Evolutionary conservation across 2,329 filamentous ascomycete genomes (phyloP), one percentile per base, ranked within the genome.

Genomic region (Colletotrichum sp.): DNA sequence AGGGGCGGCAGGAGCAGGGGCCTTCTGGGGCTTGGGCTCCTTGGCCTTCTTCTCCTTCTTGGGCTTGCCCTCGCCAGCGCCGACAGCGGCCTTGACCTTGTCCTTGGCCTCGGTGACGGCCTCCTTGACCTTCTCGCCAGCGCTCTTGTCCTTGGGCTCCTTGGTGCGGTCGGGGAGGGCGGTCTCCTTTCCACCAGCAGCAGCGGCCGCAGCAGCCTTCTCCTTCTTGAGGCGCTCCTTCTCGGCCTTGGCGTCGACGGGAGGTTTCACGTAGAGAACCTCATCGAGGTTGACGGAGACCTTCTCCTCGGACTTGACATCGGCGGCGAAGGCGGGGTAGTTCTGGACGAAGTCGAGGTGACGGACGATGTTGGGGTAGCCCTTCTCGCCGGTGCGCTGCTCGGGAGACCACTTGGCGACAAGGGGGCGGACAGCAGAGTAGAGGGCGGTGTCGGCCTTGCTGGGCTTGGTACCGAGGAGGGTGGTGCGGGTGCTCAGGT

Each of bases 141-240:
- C 89, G 28, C 88, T 89, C 81, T 90, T 88, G 66, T 89, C 90
- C 86, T 93, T 93, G 80, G 90, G 88, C 66, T 89, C 90, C 86
- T 93, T 93, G 80, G 91, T 92, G 75, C 91, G 90, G 81, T 93
- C 91, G 55, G 88, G 89, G 36, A 93, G 83, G 3, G 87, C 86
- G 71, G 88, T 87, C 72, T 88, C 84, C 69, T 69, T 44, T 30
- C 86, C 88, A 8, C 85, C 87, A 21, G 85, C 86, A 70, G 87
- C 89, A 55, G 90, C 91, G 2, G 90, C 90, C 3, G 90, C 90
- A 16, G 92, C 92, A 34, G 94, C 95, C 90, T 98, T 98, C 88
- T 98, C 96, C 89, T 98, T 98, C 94, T 98, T 98, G 86, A 96
- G 92, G 64, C 94, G 93, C 90, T 98, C 96, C 89, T 98, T 98